Base-by-base conservation (phyloP, 2,329 filamentous ascomycete species). In the Ophiostoma perfectum region DNA sequence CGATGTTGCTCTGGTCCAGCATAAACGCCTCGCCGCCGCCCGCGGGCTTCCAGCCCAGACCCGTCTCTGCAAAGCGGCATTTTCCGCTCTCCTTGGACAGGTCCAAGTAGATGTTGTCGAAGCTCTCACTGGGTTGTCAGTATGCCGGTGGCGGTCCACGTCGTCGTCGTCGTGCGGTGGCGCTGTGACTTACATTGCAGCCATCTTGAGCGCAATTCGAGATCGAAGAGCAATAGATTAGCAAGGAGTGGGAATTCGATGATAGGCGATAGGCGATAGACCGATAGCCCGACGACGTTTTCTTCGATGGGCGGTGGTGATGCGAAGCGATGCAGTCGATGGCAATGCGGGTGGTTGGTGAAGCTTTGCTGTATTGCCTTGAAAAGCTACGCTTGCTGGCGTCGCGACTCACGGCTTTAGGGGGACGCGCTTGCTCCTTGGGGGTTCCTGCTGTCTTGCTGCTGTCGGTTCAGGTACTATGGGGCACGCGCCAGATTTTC, bases 41-140 rank as follows among this genome's bases (percentile, higher is more conserved):
- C 4, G 88, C 86, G 41, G 94, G 92, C 80, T 96, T 97, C 96
- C 96, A 99, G 68, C 94, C 95, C 74, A 98, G 86, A 70, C 95
- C 95, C 67, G 88, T 93, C 78, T 98, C 94, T 72, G 94, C 93
- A 76, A 99, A 93, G 77, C 95, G 89, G 81, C 93, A 97, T 81
- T 94, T 95, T 73, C 95, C 95, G 70, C 88, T 86, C 79, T 95
- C 90, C 79, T 93, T 95, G 75, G 93, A 97, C 70, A 99, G 86
- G 78, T 99, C 94, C 75, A 99, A 88, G 80, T 95, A 93, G 81
- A 98, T 97, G 80, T 92, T 93, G 77, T 98, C 94, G 81, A 99
- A 99, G 77, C 90, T 95, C 87, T 99, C 95, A 74, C 86, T 89
- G 70, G 7, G 18, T 18, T 9, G 60, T 63, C 27, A 63, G 60